phyloP scores from a whole-genome alignment of 2,329 filamentous ascomycete genomes.

The Thielaviopsis punctulata region DNA sequence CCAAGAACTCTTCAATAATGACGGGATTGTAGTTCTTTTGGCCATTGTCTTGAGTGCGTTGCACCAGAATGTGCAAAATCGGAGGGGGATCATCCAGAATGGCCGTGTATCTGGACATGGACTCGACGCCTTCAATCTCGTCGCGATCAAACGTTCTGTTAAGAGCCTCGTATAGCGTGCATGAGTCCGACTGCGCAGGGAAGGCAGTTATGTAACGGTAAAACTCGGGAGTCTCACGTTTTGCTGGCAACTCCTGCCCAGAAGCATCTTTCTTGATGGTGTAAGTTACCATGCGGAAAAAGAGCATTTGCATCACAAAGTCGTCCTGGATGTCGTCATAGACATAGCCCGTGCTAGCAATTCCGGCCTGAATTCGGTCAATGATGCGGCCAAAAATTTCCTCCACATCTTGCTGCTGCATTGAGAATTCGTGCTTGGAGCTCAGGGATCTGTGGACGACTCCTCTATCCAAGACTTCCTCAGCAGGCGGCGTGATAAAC shows the following conservation, averaged over 20 bases:
- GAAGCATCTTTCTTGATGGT: constrained; percentile 32
- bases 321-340: constrained; percentile 60
- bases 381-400: constrained; percentile 90
- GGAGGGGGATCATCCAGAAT: constrained; percentile 58
- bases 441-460: constrained; percentile 29
- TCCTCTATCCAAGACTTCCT: constrained; percentile 15
- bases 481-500: not conserved
- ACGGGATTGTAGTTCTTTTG: constrained; percentile 65
- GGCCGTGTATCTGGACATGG: constrained; percentile 44
- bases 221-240: constrained; percentile 21
- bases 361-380: constrained; percentile 77
- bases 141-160: constrained; percentile 74
- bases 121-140: constrained; percentile 47
- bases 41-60: constrained; percentile 58
- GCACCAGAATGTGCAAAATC: constrained; percentile 76
- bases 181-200: constrained; percentile 29
- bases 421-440: constrained; percentile 13
- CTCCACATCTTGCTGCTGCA: constrained; percentile 73
- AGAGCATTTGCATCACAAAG: constrained; percentile 54
- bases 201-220: constrained; percentile 47
- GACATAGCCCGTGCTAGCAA: constrained; percentile 51
- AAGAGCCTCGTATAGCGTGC: constrained; percentile 67
- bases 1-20: constrained; percentile 63
- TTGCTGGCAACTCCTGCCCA: constrained; percentile 9
- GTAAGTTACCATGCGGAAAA: constrained; percentile 43